Percentiles rank a stretch among this genome's conserved stretches.
Evolutionary conservation across 176 grass and related monocot genomes (phyloP).

Genomic region (Musa acuminata): DNA sequence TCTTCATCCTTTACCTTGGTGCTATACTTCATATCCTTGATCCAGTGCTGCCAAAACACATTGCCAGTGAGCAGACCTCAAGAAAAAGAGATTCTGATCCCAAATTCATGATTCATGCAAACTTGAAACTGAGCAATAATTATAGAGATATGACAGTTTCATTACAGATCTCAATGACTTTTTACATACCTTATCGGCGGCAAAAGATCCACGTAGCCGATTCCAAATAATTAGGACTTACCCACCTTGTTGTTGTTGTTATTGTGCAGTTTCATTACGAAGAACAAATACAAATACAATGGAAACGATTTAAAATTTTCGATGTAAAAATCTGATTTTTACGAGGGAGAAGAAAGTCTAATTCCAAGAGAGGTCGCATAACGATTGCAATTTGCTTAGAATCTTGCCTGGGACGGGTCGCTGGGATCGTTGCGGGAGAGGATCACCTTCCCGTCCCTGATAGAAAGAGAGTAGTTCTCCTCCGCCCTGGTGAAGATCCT

Average conservation of each 20-base stretch:
- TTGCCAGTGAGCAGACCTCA: background rate
- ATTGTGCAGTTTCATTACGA: background rate
- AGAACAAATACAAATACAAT: too few relatives aligned
- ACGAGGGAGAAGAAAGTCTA: background rate
- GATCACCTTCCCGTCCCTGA: slow-evolving; percentile 57
- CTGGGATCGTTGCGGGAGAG: slow-evolving; percentile 51
- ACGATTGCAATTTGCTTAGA: background rate
- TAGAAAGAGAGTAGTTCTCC: slow-evolving; percentile 58
- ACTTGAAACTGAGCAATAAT: too few relatives aligned
- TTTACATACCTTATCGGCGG: too few relatives aligned
- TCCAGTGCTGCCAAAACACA: slow-evolving; percentile 46
- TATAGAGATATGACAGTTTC: too few relatives aligned
- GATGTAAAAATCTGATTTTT: background rate
- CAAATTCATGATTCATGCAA: too few relatives aligned
- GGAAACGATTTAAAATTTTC: too few relatives aligned
- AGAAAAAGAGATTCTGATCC: background rate
- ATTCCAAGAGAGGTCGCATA: background rate
- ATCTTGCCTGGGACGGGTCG: slow-evolving; percentile 47
- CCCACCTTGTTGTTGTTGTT: too few relatives aligned
- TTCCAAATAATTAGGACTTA: too few relatives aligned
- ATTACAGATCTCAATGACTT: too few relatives aligned
- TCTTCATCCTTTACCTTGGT: slow-evolving; percentile 64
- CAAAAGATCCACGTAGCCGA: too few relatives aligned
- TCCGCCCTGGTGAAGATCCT: slow-evolving; percentile 75
- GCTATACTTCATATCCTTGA: slow-evolving; percentile 65